These are phyloP conservation scores for Lonicera japonica DNA, from an alignment of 129 eudicot genomes.

Conservation along the genomic window DNA sequence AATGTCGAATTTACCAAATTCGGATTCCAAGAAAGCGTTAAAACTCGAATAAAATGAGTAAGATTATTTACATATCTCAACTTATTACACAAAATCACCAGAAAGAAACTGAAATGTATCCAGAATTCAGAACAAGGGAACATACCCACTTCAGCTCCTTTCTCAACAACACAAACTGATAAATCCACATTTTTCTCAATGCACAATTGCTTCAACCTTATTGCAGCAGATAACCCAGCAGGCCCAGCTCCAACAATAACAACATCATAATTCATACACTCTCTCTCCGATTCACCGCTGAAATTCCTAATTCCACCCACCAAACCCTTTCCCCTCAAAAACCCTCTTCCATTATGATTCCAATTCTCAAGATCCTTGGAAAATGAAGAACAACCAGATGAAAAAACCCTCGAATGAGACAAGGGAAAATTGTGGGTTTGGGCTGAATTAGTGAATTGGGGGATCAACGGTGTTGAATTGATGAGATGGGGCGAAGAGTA, in stretches of 20 bases:
- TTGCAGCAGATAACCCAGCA: conserved; percentile 89
- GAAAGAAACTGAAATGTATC: not conserved
- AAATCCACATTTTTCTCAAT: conserved; percentile 54
- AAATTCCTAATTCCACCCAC: conserved; percentile 27
- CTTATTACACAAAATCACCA: not conserved
- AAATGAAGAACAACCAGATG: conserved; percentile 35
- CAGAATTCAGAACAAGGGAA: not conserved
- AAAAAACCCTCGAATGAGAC: conserved; percentile 7
- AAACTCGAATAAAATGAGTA: too few species aligned
- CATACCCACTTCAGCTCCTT: conserved; percentile 93
- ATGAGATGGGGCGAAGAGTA: not conserved
- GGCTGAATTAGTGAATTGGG: not conserved
- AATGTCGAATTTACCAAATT: too few species aligned
- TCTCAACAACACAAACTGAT: conserved; percentile 88
- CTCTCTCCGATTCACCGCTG: conserved; percentile 49
- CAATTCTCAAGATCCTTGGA: not conserved
- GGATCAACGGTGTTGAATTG: not conserved
- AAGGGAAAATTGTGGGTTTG: not conserved
- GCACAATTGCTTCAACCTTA: conserved; percentile 81
- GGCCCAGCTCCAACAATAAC: conserved; percentile 96
- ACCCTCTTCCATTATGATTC: conserved; percentile 20
- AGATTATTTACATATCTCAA: not conserved
- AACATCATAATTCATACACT: conserved; percentile 69
- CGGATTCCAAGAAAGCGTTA: too few species aligned
- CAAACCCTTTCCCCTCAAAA: conserved; percentile 13